phyloP scores from a whole-genome alignment of 768 basidiomycete genomes.

The Myochromella boudieri region DNA sequence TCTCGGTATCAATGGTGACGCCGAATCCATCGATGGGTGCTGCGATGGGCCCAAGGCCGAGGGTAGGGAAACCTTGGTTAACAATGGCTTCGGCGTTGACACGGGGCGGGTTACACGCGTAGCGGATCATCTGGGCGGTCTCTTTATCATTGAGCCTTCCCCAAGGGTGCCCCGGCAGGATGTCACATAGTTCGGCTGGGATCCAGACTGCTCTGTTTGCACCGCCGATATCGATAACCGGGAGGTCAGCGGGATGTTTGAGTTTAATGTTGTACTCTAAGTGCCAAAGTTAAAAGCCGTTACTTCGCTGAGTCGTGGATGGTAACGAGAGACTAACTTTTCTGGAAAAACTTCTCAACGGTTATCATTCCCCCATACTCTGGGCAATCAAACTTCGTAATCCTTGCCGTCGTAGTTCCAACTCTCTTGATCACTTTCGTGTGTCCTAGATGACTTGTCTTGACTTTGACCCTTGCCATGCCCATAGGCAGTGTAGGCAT shows the following conservation, averaged over 20 bases:
- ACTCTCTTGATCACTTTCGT: slow-evolving; percentile 48
- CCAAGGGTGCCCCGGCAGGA: slow-evolving; percentile 57
- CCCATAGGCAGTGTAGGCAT: slow-evolving; percentile 45
- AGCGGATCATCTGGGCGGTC: slow-evolving; percentile 68
- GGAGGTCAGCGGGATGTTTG: slow-evolving; percentile 43
- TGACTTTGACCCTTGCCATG: slow-evolving; percentile 59
- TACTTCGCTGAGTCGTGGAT: no score
- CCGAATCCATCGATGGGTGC: slow-evolving; percentile 54
- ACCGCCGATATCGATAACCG: slow-evolving; percentile 49
- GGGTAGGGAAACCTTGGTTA: slow-evolving; percentile 50
- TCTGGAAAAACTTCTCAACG: slow-evolving; percentile 63
- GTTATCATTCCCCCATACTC: slow-evolving; percentile 54
- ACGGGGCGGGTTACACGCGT: slow-evolving; percentile 63
- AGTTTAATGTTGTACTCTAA: slow-evolving; percentile 60
- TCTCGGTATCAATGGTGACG: slow-evolving; percentile 50
- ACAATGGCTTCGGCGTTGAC: slow-evolving; percentile 60
- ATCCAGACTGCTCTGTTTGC: slow-evolving; percentile 35
- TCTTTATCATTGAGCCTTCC: slow-evolving; percentile 61
- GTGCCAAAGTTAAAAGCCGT: not conserved
- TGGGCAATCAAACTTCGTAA: slow-evolving; percentile 46
- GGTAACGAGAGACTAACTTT: slow-evolving; percentile 52
- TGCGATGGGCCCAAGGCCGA: slow-evolving; percentile 46
- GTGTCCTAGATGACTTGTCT: slow-evolving; percentile 55
- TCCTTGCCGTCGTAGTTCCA: slow-evolving; percentile 33
- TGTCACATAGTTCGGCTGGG: slow-evolving; percentile 73